Base-by-base conservation (phyloP, 139 green algal species). In the Spirogloea muscicola region DNA sequence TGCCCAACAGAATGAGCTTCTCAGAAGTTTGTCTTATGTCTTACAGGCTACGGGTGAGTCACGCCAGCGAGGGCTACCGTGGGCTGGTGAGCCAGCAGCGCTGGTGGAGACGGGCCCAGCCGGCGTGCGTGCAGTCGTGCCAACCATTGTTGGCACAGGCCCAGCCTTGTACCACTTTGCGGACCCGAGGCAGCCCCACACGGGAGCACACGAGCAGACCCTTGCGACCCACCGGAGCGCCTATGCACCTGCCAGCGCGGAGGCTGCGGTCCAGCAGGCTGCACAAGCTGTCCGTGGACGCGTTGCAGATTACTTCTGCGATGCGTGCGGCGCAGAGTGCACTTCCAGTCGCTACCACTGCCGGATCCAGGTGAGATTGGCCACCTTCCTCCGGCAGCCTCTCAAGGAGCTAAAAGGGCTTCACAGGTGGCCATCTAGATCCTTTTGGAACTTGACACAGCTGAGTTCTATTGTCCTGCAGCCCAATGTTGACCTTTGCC, bases 271-370 rank as follows among this genome's bases (percentile, higher is more conserved):
- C 21, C 10, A 16, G 37, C 21, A 79, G 34, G 43, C 63, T 29
- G 65, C 63, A 3, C 3, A 43, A 2, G 72, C 61, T 3, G 44
- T 55, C 21, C 49, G 48, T 27, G 66, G 52, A 18, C 48, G 18
- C 27, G 59, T 3, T 59, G 44, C 46, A 9, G 74, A 81, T 42
- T 82, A 58, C 25, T 29, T 59, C 25, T 82, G 74, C 74, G 60
- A 82, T 63, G 5, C 89, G 68, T 89, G 87, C 38, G 94, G 88
- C 80, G 85, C 86, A 9, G 87, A 95, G 13, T 96, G 90, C 85
- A 93, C 85, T 0, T 68, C 41, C 7, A 61, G 87, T 61, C 83
- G 90, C 31, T 96, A 96, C 79, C 91, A 97, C 79, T 97, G 90
- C 88, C 59, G 64, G 49, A 83, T 67, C 2, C 48, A 70, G 39